Base-by-base conservation (phyloP, 768 basidiomycete species). In the Russula griseocarnosa region DNA sequence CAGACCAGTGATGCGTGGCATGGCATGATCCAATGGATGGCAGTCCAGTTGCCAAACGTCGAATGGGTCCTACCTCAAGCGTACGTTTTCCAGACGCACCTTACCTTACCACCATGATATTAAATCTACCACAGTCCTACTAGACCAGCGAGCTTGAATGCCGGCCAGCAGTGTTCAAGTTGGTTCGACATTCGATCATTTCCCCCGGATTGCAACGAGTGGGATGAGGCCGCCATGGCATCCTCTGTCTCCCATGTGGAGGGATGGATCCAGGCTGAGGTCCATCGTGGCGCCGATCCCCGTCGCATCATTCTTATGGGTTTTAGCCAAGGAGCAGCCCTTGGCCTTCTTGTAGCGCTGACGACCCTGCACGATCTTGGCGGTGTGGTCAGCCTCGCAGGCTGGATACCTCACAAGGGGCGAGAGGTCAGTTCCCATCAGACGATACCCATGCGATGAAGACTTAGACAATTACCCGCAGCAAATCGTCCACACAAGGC, bases 51-150 rank as follows among this genome's bases (percentile, higher is more conserved):
- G 14, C 79, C 79, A 0, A 72, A 72, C 46, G 70, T 79, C n/a
- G 73, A 76, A 61, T 80, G 79, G 79, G 67, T 80, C 24, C 64
- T 79, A 14, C 79, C 78, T 7, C 77, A 80, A 67, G 78, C 79
- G 79, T 79, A 66, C 40, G 75, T 67, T 6, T 32, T 20, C 26
- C 24, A 26, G 18, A 16, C 30, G 10, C 34, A 30, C 26, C 30
- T 59, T n/a, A 28, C 34, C 16, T 32, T 46, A 11, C 16, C 20
- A 50, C 47, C 42, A 14, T 53, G 22, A 61, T 38, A 50, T 11
- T 18, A 16, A 49, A 3, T 28, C 22, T 30, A 9, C 32, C 30
- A 11, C 63, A 74, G 78, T 34, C 71, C 73, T 5, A 67, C 69
- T 13, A 70, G 70, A 44, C 72, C 72, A 13, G 73, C 79, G 18